A percentile compares a stretch with the other conserved stretches of the same genome.
Evolutionary conservation across 129 eudicot genomes (phyloP).

Genomic region (carrot (Daucus carota)): DH1_v3.0 NC_030388.2:29074501-29075000

Average conservation of each 20-base stretch:
- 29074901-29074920: neutral
- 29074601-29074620: neutral
- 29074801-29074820: neutral
- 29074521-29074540: neutral
- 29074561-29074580: slow-evolving; percentile 15
- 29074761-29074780: neutral
- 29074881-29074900: neutral
- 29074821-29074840: neutral
- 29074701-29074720: neutral
- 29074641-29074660: neutral
- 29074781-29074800: neutral
- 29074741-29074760: neutral
- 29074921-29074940: neutral
- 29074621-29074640: slow-evolving; percentile 1
- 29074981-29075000: neutral
- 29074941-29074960: neutral
- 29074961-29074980: neutral
- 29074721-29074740: neutral
- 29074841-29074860: neutral
- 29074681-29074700: neutral
- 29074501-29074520: neutral
- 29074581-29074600: slow-evolving; percentile 7
- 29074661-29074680: neutral
- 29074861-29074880: neutral
- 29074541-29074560: slow-evolving; percentile 11